Conservation (phyloP, 1,284 basidiomycete species). For the Omphalotus olearius region DNA sequence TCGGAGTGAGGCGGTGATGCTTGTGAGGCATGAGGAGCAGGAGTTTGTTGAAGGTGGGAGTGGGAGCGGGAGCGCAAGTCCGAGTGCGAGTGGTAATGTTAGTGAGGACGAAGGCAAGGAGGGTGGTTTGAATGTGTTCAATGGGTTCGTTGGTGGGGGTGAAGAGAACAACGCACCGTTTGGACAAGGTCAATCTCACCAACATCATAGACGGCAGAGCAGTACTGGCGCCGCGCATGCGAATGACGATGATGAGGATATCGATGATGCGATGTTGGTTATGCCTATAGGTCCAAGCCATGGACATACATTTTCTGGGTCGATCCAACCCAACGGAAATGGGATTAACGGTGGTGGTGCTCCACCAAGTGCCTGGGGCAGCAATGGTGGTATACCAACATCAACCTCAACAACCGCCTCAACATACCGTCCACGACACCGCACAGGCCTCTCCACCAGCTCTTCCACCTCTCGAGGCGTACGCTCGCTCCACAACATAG, state of each 20-base stretch:
- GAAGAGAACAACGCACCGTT: too few species aligned
- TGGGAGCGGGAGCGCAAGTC: background rate
- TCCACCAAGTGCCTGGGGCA: too few species aligned
- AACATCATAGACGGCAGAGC: conserved; percentile 19
- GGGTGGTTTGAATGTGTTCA: background rate
- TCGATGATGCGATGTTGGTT: conserved; percentile 70
- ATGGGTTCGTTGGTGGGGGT: background rate
- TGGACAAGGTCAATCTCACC: too few species aligned
- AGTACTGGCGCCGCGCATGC: conserved; percentile 12
- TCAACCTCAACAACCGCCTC: background rate
- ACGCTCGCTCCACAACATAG: conserved; percentile 22
- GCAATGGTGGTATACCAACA: too few species aligned
- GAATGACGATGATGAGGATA: conserved; percentile 58
- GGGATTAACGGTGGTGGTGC: too few species aligned
- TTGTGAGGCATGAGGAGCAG: background rate
- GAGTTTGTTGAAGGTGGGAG: background rate
- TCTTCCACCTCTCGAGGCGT: conserved; percentile 14
- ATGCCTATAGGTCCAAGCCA: conserved; percentile 59
- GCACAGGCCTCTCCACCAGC: conserved; percentile 26
- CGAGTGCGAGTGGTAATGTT: background rate
- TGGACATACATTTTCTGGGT: background rate
- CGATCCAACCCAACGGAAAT: too few species aligned
- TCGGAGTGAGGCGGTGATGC: conserved; percentile 50
- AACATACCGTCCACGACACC: conserved; percentile 36
- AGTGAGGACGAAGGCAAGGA: conserved; percentile 1